phyloP scores from a whole-genome alignment of 768 basidiomycete genomes.

The Atractiella rhizophila region DNA sequence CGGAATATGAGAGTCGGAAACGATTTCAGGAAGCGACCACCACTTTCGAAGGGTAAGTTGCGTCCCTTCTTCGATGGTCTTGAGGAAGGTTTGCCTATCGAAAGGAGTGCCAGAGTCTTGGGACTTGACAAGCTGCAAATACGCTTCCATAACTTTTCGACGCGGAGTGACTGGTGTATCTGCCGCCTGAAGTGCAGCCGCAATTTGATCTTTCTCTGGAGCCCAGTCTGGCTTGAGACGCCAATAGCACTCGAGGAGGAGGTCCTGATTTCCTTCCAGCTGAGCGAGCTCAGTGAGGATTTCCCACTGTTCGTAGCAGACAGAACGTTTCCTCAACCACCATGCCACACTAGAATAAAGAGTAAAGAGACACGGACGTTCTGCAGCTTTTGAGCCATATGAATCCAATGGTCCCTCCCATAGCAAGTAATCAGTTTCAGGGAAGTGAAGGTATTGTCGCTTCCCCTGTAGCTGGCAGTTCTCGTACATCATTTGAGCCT shows the following conservation, averaged over 20 bases:
- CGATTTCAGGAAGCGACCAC: slow-evolving; percentile 58
- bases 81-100: slow-evolving; percentile 32
- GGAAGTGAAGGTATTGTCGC: slow-evolving; percentile 56
- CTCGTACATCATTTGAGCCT: slow-evolving; percentile 70
- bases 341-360: neutral
- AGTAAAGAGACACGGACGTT: slow-evolving; percentile 19
- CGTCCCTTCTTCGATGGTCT: slow-evolving; percentile 79
- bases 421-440: slow-evolving; percentile 80
- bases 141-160: slow-evolving; percentile 91
- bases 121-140: slow-evolving; percentile 63
- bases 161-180: slow-evolving; percentile 82
- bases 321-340: neutral
- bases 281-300: slow-evolving; percentile 70
- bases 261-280: slow-evolving; percentile 66
- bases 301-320: slow-evolving; percentile 56
- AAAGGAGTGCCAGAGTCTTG: slow-evolving; percentile 47
- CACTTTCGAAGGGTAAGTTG: slow-evolving; percentile 90
- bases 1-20: slow-evolving; percentile 80
- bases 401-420: slow-evolving; percentile 99
- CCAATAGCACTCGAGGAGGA: slow-evolving; percentile 89
- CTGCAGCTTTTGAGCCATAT: slow-evolving; percentile 81
- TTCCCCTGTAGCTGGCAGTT: slow-evolving; percentile 63
- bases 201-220: slow-evolving; percentile 38
- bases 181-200: slow-evolving; percentile 49
- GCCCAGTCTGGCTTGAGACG: slow-evolving; percentile 71